Percentiles rank a stretch among this genome's conserved stretches.
phyloP scores from a whole-genome alignment of 306 rosid species.

The Acacia melanoxylon region DNA sequence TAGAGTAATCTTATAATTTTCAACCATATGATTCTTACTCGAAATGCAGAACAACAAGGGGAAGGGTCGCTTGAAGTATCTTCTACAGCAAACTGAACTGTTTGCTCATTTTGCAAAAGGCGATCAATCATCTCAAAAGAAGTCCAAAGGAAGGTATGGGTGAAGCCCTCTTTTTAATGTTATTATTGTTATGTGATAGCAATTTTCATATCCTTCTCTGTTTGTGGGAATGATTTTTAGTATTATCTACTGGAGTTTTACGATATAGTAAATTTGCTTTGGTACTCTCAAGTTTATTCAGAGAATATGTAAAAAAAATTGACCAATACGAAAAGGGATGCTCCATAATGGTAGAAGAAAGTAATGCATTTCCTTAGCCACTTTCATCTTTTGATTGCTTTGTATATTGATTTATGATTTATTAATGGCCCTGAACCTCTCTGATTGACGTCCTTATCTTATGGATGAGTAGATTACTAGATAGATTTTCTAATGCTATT shows the following conservation, averaged over 20 bases:
- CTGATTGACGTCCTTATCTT: background rate
- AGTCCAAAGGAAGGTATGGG: conserved; percentile 74
- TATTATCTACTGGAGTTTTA: background rate
- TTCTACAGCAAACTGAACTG: conserved; percentile 88
- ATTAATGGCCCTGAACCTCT: background rate
- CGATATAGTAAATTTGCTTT: background rate
- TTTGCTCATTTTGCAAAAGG: conserved; percentile 98
- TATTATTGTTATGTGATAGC: background rate
- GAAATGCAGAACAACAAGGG: conserved; percentile 72
- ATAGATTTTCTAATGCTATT: background rate
- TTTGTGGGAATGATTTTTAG: background rate
- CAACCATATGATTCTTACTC: background rate
- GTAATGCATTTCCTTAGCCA: background rate
- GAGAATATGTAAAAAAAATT: background rate
- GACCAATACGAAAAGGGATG: background rate
- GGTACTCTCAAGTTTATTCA: conserved; percentile 1
- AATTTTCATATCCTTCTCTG: background rate
- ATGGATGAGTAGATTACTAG: background rate
- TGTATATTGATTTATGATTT: background rate
- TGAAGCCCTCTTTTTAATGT: background rate
- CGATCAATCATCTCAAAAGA: conserved; percentile 77
- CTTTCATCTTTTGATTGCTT: background rate
- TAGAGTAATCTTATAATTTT: background rate
- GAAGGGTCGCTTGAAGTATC: conserved; percentile 91
- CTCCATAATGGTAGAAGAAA: background rate